A percentile compares a stretch with the other conserved stretches of the same genome.
These are phyloP conservation scores for Scedosporium minutisporum DNA, from an alignment of 2,329 filamentous ascomycete genomes.

Conservation along the genomic window DNA sequence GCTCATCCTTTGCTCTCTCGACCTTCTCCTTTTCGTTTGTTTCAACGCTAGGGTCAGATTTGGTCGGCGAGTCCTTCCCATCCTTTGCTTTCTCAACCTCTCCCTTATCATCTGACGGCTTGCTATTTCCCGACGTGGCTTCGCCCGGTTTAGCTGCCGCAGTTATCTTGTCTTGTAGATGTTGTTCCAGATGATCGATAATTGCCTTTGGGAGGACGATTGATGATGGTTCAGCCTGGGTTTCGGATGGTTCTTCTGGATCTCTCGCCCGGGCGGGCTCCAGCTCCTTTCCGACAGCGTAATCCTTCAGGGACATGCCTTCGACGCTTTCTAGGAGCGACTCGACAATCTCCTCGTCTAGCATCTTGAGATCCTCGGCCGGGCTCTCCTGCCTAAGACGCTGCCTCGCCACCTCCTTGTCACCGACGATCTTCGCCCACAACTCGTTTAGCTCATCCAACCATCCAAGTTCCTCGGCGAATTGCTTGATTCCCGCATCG, in stretches of 20 bases:
- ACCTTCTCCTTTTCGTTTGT: neutral
- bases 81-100: neutral
- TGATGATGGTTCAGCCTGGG: neutral
- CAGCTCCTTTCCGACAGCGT: constrained; percentile 8
- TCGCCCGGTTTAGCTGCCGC: neutral
- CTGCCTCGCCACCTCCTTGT: constrained; percentile 45
- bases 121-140: neutral
- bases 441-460: constrained; percentile 66
- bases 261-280: neutral
- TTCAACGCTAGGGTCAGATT: neutral
- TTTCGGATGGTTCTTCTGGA: neutral
- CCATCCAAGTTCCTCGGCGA: constrained; percentile 81
- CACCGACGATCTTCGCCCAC: constrained; percentile 61
- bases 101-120: neutral
- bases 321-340: constrained; percentile 27
- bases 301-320: constrained; percentile 20
- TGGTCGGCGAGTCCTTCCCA: neutral
- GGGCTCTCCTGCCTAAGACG: constrained; percentile 20
- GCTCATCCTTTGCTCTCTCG: neutral
- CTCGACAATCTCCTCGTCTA: constrained; percentile 34
- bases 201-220: neutral
- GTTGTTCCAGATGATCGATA: neutral
- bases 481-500: constrained; percentile 66
- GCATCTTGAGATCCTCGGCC: constrained; percentile 20
- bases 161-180: neutral